Evolutionary conservation across 2,329 filamentous ascomycete genomes (phyloP), one percentile per base, ranked within the genome.

Genomic region (Exophiala viscosa): DNA sequence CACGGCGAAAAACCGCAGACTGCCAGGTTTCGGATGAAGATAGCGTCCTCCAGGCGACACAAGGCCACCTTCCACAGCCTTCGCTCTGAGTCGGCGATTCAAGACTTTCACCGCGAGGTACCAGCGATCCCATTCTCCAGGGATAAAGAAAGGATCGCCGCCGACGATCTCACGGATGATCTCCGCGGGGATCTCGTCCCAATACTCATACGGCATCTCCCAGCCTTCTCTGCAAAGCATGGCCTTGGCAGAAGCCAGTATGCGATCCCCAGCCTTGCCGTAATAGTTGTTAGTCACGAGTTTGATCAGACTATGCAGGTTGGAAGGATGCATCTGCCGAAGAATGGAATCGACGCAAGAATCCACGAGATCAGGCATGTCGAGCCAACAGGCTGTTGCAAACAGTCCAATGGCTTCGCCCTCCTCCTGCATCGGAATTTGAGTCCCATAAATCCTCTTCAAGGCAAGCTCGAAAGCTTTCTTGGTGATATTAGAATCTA

Each of bases 111-210:
- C 78, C 3, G 78, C 71, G 13, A 82, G 70, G 8, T 78, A 72
- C 76, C 79, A 83, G 48, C 80, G 67, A 51, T 80, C 75, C 76
- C 78, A 82, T 64, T 83, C 80, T 32, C 76, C 76, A 33, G 77
- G 72, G 17, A 82, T 73, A 60, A 77, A 83, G 65, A 82, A 82
- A 28, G 79, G 79, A 62, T 83, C 80, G 8, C 77, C 78, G 7
- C 78, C 79, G 31, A 82, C 74, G 13, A 82, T 77, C 57, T 82
- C 79, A n/a, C 78, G 73, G 39, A 80, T 71, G 48, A 81, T 74
- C 55, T 82, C 79, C 5, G 77, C 77, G 3, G 79, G 78, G 48
- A 82, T 79, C 14, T 74, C 76, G 56, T 82, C 78, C 80, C 80
- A 83, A 54, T 75, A 65, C 15, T 62, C 60, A 43, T 65, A 58